Evolutionary conservation across 2,329 filamentous ascomycete species (phyloP).

Genomic region (Trichoderma simmonsii): DNA sequence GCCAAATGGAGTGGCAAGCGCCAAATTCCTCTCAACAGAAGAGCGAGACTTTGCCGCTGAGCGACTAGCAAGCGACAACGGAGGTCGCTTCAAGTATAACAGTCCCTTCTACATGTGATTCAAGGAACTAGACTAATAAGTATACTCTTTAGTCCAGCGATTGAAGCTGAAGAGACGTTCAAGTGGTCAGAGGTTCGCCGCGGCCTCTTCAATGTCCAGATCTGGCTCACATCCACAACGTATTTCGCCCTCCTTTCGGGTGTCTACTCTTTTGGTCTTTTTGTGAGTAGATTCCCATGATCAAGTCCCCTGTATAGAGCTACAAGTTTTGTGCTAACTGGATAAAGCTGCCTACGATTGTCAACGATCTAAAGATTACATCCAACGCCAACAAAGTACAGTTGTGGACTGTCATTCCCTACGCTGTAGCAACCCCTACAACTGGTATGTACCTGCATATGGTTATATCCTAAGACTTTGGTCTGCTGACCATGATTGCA

Average conservation of each 20-base stretch:
- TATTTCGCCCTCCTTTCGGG: conserved; percentile 60
- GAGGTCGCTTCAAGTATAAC: conserved; percentile 35
- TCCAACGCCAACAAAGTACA: conserved; percentile 56
- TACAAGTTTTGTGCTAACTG: neutral
- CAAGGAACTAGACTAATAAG: neutral
- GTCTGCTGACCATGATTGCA: neutral
- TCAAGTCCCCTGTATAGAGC: neutral
- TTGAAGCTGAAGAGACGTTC: conserved; percentile 46
- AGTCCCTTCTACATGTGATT: neutral
- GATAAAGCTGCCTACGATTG: conserved; percentile 59
- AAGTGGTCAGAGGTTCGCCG: conserved; percentile 60
- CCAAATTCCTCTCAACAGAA: conserved; percentile 50
- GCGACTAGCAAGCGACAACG: conserved; percentile 40
- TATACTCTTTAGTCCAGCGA: conserved; percentile 21
- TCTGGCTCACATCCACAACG: conserved; percentile 60
- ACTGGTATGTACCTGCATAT: conserved; percentile 41
- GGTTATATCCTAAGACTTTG: rapidly evolving
- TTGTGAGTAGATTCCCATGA: conserved; percentile 41
- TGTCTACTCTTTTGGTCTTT: conserved; percentile 62
- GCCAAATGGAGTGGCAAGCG: conserved; percentile 53
- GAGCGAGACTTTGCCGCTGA: conserved; percentile 49
- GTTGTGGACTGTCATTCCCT: conserved; percentile 62
- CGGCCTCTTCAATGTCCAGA: conserved; percentile 57
- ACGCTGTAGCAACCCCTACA: conserved; percentile 56
- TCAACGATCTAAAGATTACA: conserved; percentile 53